A percentile compares a stretch with the other conserved stretches of the same genome.
Evolutionary conservation across 2,329 filamentous ascomycete species (phyloP).

Genomic region (Penicillium hordei): DNA sequence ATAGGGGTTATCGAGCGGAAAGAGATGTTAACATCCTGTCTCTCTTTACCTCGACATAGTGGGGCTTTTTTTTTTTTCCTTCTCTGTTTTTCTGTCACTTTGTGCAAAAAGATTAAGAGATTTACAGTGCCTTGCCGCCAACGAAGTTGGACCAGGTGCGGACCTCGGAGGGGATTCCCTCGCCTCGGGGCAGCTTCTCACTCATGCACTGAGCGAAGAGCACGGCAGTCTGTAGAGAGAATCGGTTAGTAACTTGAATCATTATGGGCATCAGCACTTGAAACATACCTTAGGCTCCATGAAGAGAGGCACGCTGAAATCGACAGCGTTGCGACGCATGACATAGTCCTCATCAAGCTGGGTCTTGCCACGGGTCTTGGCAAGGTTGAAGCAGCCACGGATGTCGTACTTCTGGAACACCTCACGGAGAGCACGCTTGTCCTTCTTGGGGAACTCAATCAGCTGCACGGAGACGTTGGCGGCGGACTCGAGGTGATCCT

Average conservation of each 20-base stretch:
- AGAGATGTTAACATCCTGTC: not conserved
- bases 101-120: slow-evolving; percentile 15
- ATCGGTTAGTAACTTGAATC: slow-evolving; percentile 29
- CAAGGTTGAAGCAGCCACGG: slow-evolving; percentile 91
- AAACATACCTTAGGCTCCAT: slow-evolving; percentile 91
- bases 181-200: slow-evolving; percentile 85
- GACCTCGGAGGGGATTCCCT: slow-evolving; percentile 89
- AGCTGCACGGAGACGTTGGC: slow-evolving; percentile 74
- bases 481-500: slow-evolving; percentile 73
- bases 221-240: slow-evolving; percentile 70
- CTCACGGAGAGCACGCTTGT: slow-evolving; percentile 91
- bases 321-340: slow-evolving; percentile 96
- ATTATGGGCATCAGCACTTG: too few species aligned
- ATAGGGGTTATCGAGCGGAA: slow-evolving; percentile 8
- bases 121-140: slow-evolving; percentile 60
- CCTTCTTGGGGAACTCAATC: slow-evolving; percentile 93
- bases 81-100: slow-evolving; percentile 13
- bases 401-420: slow-evolving; percentile 98
- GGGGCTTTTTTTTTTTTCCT: slow-evolving; percentile 11
- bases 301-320: slow-evolving; percentile 96
- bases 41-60: slow-evolving; percentile 6
- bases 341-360: slow-evolving; percentile 93
- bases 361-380: slow-evolving; percentile 77
- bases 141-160: slow-evolving; percentile 95
- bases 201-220: slow-evolving; percentile 97